Evolutionary conservation across 2,329 filamentous ascomycete genomes (phyloP).

Genomic region (Colletotrichum aenigma): DNA sequence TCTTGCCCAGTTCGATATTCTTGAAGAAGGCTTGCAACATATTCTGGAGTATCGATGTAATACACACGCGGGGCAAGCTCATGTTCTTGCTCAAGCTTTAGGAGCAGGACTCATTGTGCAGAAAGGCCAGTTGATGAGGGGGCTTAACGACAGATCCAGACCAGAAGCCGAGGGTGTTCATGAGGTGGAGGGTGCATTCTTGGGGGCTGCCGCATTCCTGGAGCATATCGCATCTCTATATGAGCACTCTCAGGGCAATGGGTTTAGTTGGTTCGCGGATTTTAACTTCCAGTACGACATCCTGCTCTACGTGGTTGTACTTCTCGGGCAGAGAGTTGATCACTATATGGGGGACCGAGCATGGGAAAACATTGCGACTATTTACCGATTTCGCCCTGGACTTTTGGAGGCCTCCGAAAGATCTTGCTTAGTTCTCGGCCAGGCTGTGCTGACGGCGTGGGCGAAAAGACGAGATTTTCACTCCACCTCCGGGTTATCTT

Average conservation of each 20-base stretch:
- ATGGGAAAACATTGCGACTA: not conserved
- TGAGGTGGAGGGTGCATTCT: not conserved
- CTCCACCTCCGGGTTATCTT: not conserved
- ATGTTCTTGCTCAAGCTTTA: not conserved
- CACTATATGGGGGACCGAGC: not conserved
- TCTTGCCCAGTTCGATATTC: not conserved
- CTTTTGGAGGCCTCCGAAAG: not conserved
- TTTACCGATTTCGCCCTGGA: not conserved
- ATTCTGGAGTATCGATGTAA: not conserved
- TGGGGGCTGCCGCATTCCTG: not conserved
- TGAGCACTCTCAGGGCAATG: not conserved
- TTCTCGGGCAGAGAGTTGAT: not conserved
- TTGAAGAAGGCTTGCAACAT: not conserved
- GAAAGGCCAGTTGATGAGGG: not conserved
- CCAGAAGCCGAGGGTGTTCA: not conserved
- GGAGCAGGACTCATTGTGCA: not conserved
- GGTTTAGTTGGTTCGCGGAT: not conserved
- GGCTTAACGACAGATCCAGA: not conserved
- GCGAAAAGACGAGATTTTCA: not conserved
- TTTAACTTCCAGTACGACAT: not conserved
- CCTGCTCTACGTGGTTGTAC: not conserved
- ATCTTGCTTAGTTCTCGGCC: not conserved
- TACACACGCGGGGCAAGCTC: not conserved
- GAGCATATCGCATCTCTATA: not conserved
- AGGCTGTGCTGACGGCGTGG: not conserved